Evolutionary conservation across 208 protist species (phyloP), one percentile per base, ranked within the genome.

Genomic region (Endotrypanum monterogeii): DNA sequence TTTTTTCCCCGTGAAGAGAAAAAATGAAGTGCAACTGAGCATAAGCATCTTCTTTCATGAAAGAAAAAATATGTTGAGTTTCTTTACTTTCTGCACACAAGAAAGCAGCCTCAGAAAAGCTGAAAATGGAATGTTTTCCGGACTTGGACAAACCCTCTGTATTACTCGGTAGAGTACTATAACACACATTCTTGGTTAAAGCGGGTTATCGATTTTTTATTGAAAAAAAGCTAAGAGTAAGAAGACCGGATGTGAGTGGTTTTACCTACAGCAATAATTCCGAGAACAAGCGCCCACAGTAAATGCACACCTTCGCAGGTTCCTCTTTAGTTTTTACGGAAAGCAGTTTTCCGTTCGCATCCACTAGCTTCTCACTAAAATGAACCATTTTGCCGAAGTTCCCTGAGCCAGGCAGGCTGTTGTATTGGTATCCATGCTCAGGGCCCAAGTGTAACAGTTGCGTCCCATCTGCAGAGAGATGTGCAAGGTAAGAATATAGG

Each of bases 371-470:
- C 56, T 86, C 78, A 35, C 74, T 91, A 63, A 95, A 95, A 71
- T 85, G 78, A 1, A 93, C 67, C 51, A 83, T 94, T 82, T 92
- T 88, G 28, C 88, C 63, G 76, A 97, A 97, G 55, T 94, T 83
- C 35, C 56, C 61, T 0, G 86, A 86, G 4, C 93, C 93, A 12
- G 93, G 93, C 35, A 93, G 83, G 14, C 81, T 88, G 76, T 97
- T 95, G 71, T 97, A 97, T 73, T 97, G 41, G 41, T 46, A 46
- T 3, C 41, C 41, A 9, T 46, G 41, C 41, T 46, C 41, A 9
- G 41, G 41, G 41, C 41, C 41, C 9, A 46, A 46, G 9, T 46
- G 41, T 9, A 46, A 9, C 7, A 46, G 41, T 9, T 9, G 41
- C 9, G 41, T 46, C 41, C 83, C 93, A 77, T 97, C 93, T 1